phyloP scores from a whole-genome alignment of 805 yeast genomes.

The Kodamaea sagamina region DNA sequence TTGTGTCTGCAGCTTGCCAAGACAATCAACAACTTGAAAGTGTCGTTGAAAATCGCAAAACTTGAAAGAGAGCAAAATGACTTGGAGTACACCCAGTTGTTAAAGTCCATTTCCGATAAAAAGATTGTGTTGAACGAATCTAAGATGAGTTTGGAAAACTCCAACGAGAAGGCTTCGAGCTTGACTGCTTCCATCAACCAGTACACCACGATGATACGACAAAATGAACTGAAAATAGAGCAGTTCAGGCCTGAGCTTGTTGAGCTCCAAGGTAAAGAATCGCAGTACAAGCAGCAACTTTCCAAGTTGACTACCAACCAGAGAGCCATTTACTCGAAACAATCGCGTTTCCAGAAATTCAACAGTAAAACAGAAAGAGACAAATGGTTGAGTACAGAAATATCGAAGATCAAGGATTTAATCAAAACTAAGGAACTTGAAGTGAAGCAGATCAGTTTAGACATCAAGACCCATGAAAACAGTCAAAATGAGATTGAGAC shows the following conservation, averaged over 20 bases:
- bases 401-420: conserved; percentile 36
- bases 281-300: conserved; percentile 38
- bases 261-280: conserved; percentile 43
- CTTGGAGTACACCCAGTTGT: conserved; percentile 49
- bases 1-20: conserved; percentile 46
- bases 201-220: conserved; percentile 29
- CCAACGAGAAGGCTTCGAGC: conserved; percentile 31
- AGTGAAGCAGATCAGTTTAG: conserved; percentile 25
- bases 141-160: conserved; percentile 33
- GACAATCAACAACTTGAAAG: conserved; percentile 48
- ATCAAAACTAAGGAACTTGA: conserved; percentile 27
- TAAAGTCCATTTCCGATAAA: conserved; percentile 51
- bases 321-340: conserved; percentile 64
- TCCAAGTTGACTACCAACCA: conserved; percentile 51
- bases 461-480: conserved; percentile 18
- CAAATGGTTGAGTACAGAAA: conserved; percentile 60
- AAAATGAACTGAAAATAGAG: conserved; percentile 39
- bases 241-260: conserved; percentile 44
- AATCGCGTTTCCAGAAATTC: conserved; percentile 67
- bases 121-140: conserved; percentile 49
- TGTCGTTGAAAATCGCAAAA: conserved; percentile 50
- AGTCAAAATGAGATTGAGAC: conserved; percentile 15
- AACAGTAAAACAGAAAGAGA: conserved; percentile 59
- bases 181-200: conserved; percentile 22
- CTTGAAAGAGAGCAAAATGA: conserved; percentile 61